Evolutionary conservation across 2,329 filamentous ascomycete species (phyloP), one percentile per base, ranked within the genome.

Genomic region (Sclerotiophoma versabilis): DNA sequence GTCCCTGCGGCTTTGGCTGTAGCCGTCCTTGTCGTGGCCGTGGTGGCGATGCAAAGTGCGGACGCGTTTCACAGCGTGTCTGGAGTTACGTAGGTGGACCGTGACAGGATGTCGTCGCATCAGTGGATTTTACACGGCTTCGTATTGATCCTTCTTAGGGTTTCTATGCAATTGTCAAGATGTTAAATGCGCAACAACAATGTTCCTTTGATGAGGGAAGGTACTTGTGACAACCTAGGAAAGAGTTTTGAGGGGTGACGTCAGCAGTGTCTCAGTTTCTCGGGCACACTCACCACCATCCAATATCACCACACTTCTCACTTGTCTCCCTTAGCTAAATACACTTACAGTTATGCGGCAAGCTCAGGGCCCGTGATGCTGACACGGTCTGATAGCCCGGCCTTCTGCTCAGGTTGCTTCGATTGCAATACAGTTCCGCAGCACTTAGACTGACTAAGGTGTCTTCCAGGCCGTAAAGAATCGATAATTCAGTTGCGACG

Each of bases 61-160:
- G 17, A 32, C 38, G 39, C 22, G 51, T 54, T 54, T 54, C 51
- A 43, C 17, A 17, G 39, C 39, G 51, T 43, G 51, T 49, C 51
- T 38, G 38, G 20, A 20, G 38, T 34, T 26, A 26, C 32, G 10
- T 17, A 22, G 8, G 20, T 25, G 34, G 29, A 20, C 26, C 45
- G 26, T 14, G 27, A 19, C 26, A 14, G 17, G 15, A 27, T 12
- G 4, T 20, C 4, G 30, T 25, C 17, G 44, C 10, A 11, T 38
- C 19, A 26, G 14, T 15, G 17, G 11, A 37, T 22, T n/a, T 26
- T 19, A 25, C 22, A 14, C 26, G n/a, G 5, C 15, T 2, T 7
- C 12, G 1, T 6, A 10, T 20, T 19, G 8, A 5, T 22, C 11
- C 22, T 17, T 5, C 3, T 4, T 14, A 7, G 2, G 14, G 2